Evolutionary conservation across 2,329 filamentous ascomycete genomes (phyloP).

Genomic region (Lecanicillium sp.): DNA sequence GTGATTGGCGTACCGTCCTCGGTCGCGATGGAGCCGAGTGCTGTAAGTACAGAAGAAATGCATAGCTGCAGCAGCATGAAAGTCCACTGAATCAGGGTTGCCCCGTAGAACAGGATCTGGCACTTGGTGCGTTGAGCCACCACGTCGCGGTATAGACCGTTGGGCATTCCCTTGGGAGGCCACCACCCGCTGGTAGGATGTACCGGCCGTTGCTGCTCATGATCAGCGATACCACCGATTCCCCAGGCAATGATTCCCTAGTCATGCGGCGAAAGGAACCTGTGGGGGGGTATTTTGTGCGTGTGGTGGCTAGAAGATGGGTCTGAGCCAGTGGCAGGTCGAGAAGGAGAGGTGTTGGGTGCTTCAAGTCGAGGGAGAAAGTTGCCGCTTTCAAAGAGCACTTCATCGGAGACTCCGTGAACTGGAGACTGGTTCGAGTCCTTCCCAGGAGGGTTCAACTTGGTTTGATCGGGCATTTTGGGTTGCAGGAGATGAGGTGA

Average conservation of each 20-base stretch:
- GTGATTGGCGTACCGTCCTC: constrained; percentile 38
- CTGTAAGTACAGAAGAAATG: constrained; percentile 43
- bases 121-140: constrained; percentile 39
- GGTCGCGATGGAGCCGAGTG: constrained; percentile 38
- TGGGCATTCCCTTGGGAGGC: constrained; percentile 42
- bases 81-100: constrained; percentile 38
- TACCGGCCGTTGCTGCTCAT: constrained; percentile 36
- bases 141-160: constrained; percentile 44
- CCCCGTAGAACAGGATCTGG: constrained; percentile 37
- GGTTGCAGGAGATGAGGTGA: not conserved
- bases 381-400: constrained; percentile 9
- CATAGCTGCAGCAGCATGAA: constrained; percentile 45
- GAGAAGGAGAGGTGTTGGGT: not conserved
- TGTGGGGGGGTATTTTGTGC: constrained; percentile 23
- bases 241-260: constrained; percentile 43
- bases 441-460: not conserved
- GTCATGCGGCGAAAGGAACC: constrained; percentile 38
- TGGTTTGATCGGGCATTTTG: not conserved
- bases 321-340: not conserved
- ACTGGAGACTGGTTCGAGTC: not conserved
- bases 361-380: constrained; percentile 2
- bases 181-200: constrained; percentile 38
- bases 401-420: constrained; percentile 5
- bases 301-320: constrained; percentile 13
- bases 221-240: constrained; percentile 40